Evolutionary conservation across 148 eudicot genomes (phyloP).

Genomic region (Pharnaceum exiguum): DNA sequence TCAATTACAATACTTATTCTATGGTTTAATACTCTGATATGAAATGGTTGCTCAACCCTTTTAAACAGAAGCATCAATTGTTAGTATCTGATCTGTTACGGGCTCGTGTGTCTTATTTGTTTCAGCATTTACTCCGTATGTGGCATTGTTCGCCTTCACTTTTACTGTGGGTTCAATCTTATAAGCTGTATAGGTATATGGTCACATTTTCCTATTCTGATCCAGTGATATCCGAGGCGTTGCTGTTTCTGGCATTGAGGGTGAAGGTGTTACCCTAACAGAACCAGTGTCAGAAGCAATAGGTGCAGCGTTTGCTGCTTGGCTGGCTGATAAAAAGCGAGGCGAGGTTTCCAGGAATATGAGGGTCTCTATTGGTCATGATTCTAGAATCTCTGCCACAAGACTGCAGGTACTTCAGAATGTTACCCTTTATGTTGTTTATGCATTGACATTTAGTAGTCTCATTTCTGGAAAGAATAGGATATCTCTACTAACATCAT

Average conservation of each 20-base stretch:
- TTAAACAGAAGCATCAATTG: too few species aligned
- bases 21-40: too few species aligned
- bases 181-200: neutral
- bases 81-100: too few species aligned
- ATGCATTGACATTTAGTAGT: neutral
- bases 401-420: conserved; percentile 60
- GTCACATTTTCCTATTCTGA: neutral
- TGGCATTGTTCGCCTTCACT: too few species aligned
- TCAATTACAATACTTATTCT: too few species aligned
- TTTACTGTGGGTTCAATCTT: too few species aligned
- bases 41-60: too few species aligned
- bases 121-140: too few species aligned
- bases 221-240: conserved; percentile 97
- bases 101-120: too few species aligned
- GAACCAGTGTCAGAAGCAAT: conserved; percentile 95
- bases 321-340: conserved; percentile 79
- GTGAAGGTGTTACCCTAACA: conserved; percentile 82
- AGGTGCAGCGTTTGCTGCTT: conserved; percentile 91
- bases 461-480: too few species aligned
- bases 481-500: neutral
- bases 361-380: conserved; percentile 84
- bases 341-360: conserved; percentile 42
- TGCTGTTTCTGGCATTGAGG: conserved; percentile 92
- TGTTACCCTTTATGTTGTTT: neutral
- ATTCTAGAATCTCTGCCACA: conserved; percentile 92